These are phyloP conservation scores for Avena eriantha DNA, from an alignment of 176 grass and related monocot species.

Conservation along the genomic window DNA sequence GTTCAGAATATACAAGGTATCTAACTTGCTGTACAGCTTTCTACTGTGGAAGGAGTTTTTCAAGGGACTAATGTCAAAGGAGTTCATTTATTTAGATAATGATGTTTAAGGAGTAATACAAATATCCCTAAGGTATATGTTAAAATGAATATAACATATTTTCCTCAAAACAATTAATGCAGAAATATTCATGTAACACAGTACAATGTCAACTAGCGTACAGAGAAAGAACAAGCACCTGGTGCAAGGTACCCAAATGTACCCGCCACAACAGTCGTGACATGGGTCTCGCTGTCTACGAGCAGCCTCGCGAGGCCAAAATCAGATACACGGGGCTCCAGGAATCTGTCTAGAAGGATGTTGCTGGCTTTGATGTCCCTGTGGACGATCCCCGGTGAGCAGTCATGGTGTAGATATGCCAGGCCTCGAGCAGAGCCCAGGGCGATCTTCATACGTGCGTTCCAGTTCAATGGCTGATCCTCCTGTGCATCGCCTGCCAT, in stretches of 20 bases:
- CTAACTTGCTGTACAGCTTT: no score
- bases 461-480: slow-evolving; percentile 90
- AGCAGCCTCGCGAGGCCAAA: slow-evolving; percentile 90
- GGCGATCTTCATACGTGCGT: slow-evolving; percentile 93
- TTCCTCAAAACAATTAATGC: neutral
- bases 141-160: neutral
- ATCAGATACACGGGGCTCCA: slow-evolving; percentile 91
- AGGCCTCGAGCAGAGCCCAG: slow-evolving; percentile 79
- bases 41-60: no score
- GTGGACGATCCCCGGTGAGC: slow-evolving; percentile 87
- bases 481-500: slow-evolving; percentile 77
- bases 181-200: neutral
- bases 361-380: slow-evolving; percentile 96
- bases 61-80: no score
- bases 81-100: no score
- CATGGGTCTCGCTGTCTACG: slow-evolving; percentile 67
- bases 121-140: neutral
- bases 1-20: no score
- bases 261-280: slow-evolving; percentile 87
- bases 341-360: slow-evolving; percentile 84
- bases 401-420: slow-evolving; percentile 94
- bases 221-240: slow-evolving; percentile 47
- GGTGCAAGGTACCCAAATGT: slow-evolving; percentile 95
- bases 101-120: neutral
- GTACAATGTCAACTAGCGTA: neutral